Base-by-base conservation (phyloP, 2,329 filamentous ascomycete genomes). In the Arthrobotrys sinensis region DNA sequence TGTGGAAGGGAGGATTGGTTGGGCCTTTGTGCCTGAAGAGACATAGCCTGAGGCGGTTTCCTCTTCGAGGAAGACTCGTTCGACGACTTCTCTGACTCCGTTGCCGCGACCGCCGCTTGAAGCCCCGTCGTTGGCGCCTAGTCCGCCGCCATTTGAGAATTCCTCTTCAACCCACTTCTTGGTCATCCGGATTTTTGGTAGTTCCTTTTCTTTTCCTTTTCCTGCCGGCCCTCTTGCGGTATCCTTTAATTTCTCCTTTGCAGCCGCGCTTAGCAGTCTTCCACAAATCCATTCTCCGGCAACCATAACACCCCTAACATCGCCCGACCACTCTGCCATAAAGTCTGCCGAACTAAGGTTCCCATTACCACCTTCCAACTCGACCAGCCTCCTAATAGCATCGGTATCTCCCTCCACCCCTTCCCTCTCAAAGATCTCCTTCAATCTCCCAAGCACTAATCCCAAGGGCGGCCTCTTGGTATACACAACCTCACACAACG, bases 401-500 rank as follows among this genome's bases (percentile, higher is more conserved):
- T 98, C 96, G 76, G 90, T 91, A 81, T 99, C 96, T 80, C 92
- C 96, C 0, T 91, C 89, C 14, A 99, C 93, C 0, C 92, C 92
- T 85, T 99, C 96, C 81, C 92, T 94, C 76, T 93, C 90, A 80
- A 99, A 97, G 0, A 99, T 91, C 0, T 87, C 86, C 83, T 94
- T 94, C 82, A 98, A 88, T 12, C 96, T 90, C 6, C 88, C 87
- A 3, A 97, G 91, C 1, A 98, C 93, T 62, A 94, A 92, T 79
- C 97, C 94, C 8, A 98, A 85, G 0, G 92, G 91, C 1, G 96
- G 94, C 81, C 96, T 96, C 57, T 95, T 93, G 38, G 97, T 91
- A 82, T 97, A 94, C 21, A 99, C 91, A 45, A 98, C 90, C 83
- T 99, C 96, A 0, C 95, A 96, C 62, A 96, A 85, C 80, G 95